These are phyloP conservation scores for Phytophthora parvispora DNA, from an alignment of 352 stramenopile genomes.

Conservation along the genomic window DNA sequence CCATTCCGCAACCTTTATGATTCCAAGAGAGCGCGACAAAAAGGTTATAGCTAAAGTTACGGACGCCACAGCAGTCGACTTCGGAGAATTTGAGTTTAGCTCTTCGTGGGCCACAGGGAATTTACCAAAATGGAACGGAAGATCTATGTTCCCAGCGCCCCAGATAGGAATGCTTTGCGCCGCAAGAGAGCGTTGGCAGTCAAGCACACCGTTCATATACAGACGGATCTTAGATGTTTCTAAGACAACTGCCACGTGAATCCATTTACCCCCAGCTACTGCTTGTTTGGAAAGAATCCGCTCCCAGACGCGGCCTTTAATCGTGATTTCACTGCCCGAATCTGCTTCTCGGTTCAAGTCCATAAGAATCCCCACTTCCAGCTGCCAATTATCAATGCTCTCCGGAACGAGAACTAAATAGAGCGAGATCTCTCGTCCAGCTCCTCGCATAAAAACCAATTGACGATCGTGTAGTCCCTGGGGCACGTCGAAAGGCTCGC, in stretches of 20 bases:
- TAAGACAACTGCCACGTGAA: conserved; percentile 87
- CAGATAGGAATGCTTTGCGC: conserved; percentile 39
- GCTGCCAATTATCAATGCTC: conserved; percentile 48
- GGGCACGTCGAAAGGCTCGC: conserved; percentile 4
- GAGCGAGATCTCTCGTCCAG: conserved; percentile 64
- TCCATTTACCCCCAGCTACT: conserved; percentile 78
- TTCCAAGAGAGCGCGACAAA: conserved; percentile 29
- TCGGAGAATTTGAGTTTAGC: not conserved
- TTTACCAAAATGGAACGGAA: conserved; percentile 70
- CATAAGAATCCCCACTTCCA: conserved; percentile 73
- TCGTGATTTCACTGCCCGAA: not conserved
- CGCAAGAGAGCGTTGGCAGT: conserved; percentile 80
- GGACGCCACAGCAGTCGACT: not conserved
- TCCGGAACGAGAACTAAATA: conserved; percentile 70
- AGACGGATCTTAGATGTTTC: conserved; percentile 90
- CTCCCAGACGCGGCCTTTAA: conserved; percentile 53
- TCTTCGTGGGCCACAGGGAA: conserved; percentile 6
- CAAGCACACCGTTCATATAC: conserved; percentile 92
- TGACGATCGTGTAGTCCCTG: conserved; percentile 40
- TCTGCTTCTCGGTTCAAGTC: conserved; percentile 15
- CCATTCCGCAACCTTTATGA: conserved; percentile 21
- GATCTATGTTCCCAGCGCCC: conserved; percentile 40
- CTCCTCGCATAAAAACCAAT: conserved; percentile 81
- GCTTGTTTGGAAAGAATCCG: conserved; percentile 81
- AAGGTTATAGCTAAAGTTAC: conserved; percentile 22